Evolutionary conservation across 2,329 filamentous ascomycete genomes (phyloP).

Genomic region (Ceratocystis eucalypticola): DNA sequence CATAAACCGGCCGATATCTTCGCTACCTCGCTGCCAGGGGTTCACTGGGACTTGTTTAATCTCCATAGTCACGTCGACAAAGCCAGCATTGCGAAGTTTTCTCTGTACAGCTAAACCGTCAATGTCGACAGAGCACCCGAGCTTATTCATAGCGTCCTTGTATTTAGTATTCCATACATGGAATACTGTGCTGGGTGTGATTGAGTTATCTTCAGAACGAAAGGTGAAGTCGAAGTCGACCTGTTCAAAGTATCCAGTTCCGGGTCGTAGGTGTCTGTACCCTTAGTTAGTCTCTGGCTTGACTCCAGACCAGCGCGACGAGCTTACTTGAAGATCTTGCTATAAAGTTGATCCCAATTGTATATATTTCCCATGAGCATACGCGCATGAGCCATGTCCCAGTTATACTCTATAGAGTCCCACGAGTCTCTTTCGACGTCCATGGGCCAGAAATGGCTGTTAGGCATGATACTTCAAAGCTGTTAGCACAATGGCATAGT

Average conservation of each 20-base stretch:
- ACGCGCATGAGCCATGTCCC: conserved; percentile 73
- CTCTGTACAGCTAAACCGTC: conserved; percentile 26
- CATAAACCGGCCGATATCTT: conserved; percentile 68
- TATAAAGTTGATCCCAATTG: conserved; percentile 63
- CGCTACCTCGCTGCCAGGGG: conserved; percentile 52
- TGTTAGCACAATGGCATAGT: not conserved
- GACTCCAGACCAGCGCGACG: not conserved
- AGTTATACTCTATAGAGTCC: conserved; percentile 39
- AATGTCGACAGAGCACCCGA: conserved; percentile 50
- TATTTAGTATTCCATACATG: conserved; percentile 57
- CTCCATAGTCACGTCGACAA: conserved; percentile 62
- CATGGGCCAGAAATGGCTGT: conserved; percentile 53
- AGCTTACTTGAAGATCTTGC: conserved; percentile 50
- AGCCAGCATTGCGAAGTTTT: conserved; percentile 58
- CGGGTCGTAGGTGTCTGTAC: conserved; percentile 61
- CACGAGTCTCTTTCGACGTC: conserved; percentile 64
- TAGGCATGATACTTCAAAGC: conserved; percentile 50
- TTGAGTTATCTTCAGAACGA: conserved; percentile 52
- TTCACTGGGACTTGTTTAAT: conserved; percentile 59
- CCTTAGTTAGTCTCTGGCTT: not conserved
- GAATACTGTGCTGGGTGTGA: conserved; percentile 44
- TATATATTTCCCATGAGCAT: conserved; percentile 65
- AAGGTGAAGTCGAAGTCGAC: conserved; percentile 78
- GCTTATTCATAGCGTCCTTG: conserved; percentile 51
- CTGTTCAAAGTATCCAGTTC: conserved; percentile 66